Percentiles rank a stretch among this genome's conserved stretches.
Evolutionary conservation across 139 green algal species (phyloP).

Genomic region (Chlamydomonas applanata): DNA sequence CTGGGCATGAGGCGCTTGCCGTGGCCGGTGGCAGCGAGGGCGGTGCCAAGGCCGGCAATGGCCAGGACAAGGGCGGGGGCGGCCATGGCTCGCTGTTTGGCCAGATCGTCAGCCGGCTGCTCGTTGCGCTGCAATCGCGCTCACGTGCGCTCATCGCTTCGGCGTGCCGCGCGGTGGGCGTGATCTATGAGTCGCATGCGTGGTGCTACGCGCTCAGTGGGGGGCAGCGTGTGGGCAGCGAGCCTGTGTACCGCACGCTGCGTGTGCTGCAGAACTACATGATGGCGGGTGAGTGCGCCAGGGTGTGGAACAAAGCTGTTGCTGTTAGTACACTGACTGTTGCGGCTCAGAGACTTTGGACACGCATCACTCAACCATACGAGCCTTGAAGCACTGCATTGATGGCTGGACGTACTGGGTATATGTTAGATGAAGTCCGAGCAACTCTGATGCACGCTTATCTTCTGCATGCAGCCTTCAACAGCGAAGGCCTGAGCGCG

Average conservation of each 20-base stretch:
- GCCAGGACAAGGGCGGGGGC: not conserved
- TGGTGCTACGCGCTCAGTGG: slow-evolving; percentile 31
- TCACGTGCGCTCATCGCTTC: slow-evolving; percentile 3
- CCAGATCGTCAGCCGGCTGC: slow-evolving; percentile 33
- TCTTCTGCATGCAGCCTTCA: not conserved
- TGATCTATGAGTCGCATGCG: slow-evolving; percentile 29
- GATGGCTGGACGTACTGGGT: no score
- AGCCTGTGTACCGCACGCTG: slow-evolving; percentile 15
- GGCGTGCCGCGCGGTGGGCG: not conserved
- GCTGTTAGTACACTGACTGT: no score
- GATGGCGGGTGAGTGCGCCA: slow-evolving; percentile 1
- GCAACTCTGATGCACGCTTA: no score
- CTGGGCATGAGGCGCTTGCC: not conserved
- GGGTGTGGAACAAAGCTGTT: no score
- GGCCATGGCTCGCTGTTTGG: slow-evolving; percentile 24
- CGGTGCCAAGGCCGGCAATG: not conserved
- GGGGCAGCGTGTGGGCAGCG: slow-evolving; percentile 26
- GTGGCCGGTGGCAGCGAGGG: not conserved
- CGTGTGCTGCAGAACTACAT: slow-evolving; percentile 7
- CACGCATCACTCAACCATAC: no score
- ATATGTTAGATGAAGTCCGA: no score
- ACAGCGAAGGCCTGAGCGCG: not conserved
- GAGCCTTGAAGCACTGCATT: no score
- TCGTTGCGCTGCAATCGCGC: slow-evolving; percentile 24
- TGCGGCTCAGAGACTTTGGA: no score